Evolutionary conservation across 1,284 basidiomycete species (phyloP).

Genomic region (Leccinum colubrinum): DNA sequence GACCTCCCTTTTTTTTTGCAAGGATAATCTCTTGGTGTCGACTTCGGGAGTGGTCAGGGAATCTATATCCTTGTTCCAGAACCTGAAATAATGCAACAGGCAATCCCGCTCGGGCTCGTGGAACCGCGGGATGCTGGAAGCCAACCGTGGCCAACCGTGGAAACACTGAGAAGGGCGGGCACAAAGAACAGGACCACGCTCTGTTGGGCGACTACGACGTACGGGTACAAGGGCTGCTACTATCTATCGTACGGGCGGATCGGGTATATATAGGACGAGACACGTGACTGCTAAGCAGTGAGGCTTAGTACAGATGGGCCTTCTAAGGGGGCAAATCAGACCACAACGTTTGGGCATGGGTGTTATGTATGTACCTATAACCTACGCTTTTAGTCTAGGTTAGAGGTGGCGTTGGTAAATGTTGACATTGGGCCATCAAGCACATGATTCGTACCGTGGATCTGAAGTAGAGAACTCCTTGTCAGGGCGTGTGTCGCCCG

Average conservation of each 20-base stretch:
- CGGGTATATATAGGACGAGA: too few relatives aligned
- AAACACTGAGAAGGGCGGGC: too few relatives aligned
- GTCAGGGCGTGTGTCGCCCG: too few relatives aligned
- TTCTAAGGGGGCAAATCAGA: neutral
- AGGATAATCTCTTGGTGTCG: slow-evolving; percentile 14
- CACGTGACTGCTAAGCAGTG: too few relatives aligned
- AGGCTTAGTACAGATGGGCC: too few relatives aligned
- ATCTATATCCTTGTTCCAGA: slow-evolving; percentile 12
- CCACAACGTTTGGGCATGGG: neutral
- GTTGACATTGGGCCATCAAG: neutral
- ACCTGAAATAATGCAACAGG: neutral
- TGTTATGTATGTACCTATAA: too few relatives aligned
- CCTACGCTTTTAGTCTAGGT: too few relatives aligned
- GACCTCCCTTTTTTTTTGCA: neutral
- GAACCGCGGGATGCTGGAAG: neutral
- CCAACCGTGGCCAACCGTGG: too few relatives aligned
- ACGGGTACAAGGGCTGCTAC: too few relatives aligned
- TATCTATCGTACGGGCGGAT: too few relatives aligned
- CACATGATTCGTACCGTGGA: neutral
- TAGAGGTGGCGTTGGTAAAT: neutral
- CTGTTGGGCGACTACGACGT: too few relatives aligned
- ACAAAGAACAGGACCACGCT: too few relatives aligned
- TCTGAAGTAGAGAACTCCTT: neutral
- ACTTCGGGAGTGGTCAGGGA: slow-evolving; percentile 5
- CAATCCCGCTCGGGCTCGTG: neutral